A percentile compares a stretch with the other conserved stretches of the same genome.
These are phyloP conservation scores for Penicillium pulvis DNA, from an alignment of 495 filamentous ascomycete genomes.

Conservation along the genomic window DNA sequence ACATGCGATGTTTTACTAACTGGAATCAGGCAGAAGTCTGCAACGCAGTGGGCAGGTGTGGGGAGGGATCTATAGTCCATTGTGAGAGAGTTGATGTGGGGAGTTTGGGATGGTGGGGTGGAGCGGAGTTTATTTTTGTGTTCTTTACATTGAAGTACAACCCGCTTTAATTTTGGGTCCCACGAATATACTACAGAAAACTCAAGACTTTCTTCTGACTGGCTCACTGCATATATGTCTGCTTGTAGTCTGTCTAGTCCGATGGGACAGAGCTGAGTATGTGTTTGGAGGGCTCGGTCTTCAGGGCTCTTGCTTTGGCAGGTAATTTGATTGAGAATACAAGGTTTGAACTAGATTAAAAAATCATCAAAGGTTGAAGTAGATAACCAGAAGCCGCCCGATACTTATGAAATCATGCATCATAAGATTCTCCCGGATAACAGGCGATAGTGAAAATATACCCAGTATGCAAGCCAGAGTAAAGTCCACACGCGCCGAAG, in stretches of 20 bases:
- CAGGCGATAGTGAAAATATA: not conserved
- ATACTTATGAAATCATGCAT: not conserved
- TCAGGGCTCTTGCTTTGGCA: not conserved
- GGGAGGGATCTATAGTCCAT: constrained; percentile 39
- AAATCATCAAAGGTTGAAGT: not conserved
- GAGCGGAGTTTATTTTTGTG: not conserved
- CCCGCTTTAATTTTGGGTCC: not conserved
- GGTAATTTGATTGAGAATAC: not conserved
- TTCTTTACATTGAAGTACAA: not conserved
- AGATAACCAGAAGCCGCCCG: not conserved
- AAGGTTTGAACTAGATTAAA: not conserved
- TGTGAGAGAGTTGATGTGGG: constrained; percentile 1
- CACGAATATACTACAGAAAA: not conserved
- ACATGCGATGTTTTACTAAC: constrained; percentile 39
- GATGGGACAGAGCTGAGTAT: not conserved
- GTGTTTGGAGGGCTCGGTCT: not conserved
- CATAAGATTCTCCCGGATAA: not conserved
- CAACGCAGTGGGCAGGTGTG: constrained; percentile 68
- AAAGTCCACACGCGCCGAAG: not conserved
- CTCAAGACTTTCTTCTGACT: not conserved
- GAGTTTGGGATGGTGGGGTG: not conserved
- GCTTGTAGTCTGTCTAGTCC: not conserved
- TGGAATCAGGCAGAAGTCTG: constrained; percentile 83
- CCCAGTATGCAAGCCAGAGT: not conserved
- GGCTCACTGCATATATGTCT: too few species aligned